Evolutionary conservation across 2,329 filamentous ascomycete genomes (phyloP).

Genomic region (Balansia obtecta): DNA sequence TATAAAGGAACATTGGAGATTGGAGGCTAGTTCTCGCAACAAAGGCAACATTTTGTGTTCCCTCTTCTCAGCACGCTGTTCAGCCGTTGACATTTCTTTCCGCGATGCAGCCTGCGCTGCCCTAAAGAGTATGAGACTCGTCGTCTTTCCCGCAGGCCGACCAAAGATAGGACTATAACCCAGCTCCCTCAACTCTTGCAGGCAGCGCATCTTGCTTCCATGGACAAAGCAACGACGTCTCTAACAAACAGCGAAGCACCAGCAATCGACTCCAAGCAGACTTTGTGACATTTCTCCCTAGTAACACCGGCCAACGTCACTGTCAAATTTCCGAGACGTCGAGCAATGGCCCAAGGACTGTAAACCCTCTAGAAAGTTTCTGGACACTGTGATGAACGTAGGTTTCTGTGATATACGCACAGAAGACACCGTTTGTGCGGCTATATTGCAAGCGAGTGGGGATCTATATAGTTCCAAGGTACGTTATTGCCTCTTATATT

Average conservation of each 20-base stretch:
- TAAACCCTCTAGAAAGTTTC: too few relatives aligned
- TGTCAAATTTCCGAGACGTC: background rate
- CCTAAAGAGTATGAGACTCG: conserved; percentile 8
- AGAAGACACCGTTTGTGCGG: too few relatives aligned
- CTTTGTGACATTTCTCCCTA: background rate
- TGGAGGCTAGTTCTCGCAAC: too few relatives aligned
- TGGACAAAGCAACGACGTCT: background rate
- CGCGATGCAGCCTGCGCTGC: conserved; percentile 12
- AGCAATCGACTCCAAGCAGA: background rate
- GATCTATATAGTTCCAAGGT: too few relatives aligned
- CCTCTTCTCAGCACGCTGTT: conserved; percentile 18
- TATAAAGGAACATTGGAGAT: too few relatives aligned
- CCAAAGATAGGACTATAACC: too few relatives aligned
- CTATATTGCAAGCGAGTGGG: too few relatives aligned
- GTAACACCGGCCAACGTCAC: background rate
- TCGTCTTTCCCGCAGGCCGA: too few relatives aligned
- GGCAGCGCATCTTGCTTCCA: background rate
- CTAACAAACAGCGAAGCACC: background rate
- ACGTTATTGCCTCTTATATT: too few relatives aligned
- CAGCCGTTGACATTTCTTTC: conserved; percentile 15
- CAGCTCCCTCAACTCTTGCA: conserved; percentile 6
- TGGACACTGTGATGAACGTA: too few relatives aligned
- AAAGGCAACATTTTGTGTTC: conserved; percentile 19
- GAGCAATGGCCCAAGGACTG: background rate
- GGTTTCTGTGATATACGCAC: too few relatives aligned